Percentiles rank a stretch among this genome's conserved stretches.
phyloP scores from a whole-genome alignment of 345 rosid species.

The Luvunga scandens region DNA sequence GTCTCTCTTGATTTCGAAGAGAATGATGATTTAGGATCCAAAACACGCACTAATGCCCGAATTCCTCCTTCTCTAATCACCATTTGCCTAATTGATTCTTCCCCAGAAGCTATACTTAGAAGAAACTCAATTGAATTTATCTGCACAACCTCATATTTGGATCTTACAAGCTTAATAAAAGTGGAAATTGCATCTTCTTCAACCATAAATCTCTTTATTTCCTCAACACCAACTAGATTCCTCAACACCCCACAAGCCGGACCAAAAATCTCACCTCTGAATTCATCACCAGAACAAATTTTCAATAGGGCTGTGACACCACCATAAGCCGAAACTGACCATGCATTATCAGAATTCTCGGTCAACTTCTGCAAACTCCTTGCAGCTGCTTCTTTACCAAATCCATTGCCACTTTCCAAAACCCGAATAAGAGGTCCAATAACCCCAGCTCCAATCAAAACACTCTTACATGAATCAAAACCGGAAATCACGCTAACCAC shows the following conservation, averaged over 20 bases:
- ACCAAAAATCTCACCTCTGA: conserved; percentile 43
- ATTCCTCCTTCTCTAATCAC: conserved; percentile 69
- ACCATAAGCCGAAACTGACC: conserved; percentile 96
- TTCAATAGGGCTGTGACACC: conserved; percentile 80
- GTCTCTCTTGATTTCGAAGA: conserved; percentile 65
- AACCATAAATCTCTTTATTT: conserved; percentile 75
- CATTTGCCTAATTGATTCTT: conserved; percentile 52
- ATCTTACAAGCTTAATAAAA: conserved; percentile 64
- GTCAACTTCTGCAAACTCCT: conserved; percentile 68
- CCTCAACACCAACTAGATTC: conserved; percentile 79
- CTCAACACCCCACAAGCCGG: conserved; percentile 69
- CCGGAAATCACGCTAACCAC: conserved; percentile 55
- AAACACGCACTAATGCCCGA: conserved; percentile 44
- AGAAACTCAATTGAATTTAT: conserved; percentile 66
- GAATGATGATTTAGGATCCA: conserved; percentile 48
- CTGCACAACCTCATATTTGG: conserved; percentile 70
- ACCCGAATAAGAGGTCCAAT: conserved; percentile 70
- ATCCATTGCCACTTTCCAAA: conserved; percentile 54
- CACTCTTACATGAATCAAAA: conserved; percentile 46
- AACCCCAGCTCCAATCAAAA: conserved; percentile 60
- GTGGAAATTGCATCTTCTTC: conserved; percentile 68
- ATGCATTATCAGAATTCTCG: conserved; percentile 79
- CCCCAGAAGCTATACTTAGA: conserved; percentile 57
- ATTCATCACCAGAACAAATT: conserved; percentile 47
- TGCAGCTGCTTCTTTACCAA: conserved; percentile 54